Evolutionary conservation across 495 filamentous ascomycete genomes (phyloP), one percentile per base, ranked within the genome.

Genomic region (Podospora pseudocomata): DNA sequence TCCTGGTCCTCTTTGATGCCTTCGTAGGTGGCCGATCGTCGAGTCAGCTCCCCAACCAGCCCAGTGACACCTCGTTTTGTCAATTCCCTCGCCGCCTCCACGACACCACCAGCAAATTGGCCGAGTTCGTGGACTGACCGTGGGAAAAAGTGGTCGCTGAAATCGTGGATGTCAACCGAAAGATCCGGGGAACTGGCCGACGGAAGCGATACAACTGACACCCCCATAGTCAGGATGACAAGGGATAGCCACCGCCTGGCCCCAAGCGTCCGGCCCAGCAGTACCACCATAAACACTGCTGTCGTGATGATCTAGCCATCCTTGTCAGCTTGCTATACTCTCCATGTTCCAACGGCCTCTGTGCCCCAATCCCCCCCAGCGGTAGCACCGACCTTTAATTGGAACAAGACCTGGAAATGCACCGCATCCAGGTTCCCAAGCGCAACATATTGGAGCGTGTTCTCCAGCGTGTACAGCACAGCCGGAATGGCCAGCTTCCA

Each of bases 401-500:
- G 95, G 72, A 92, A 94, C 23, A 95, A 89, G 60, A 96, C 88
- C 78, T 97, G 94, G 77, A 97, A 97, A 55, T 93, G 90, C 7
- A 94, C 92, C 2, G 95, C 90, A 65, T 94, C 92, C 67, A 97
- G 80, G 74, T 99, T 97, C 67, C 91, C 91, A 23, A 98, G 86
- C 2, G 92, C 95, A 62, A 97, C 85, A 77, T 97, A 99, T 78
- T 97, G 92, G 20, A 99, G 80, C 4, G 89, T 91, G 75, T 96
- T 97, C 73, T 97, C 91, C 28, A 97, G 70, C 0, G 95, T 97
- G 74, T 97, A 97, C 2, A 98, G 83, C 56, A 87, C 84, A 7
- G 93, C 95, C 0, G 95, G 94, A 53, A 98, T 90, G 5, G 92
- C 93, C 70, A 99, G 76, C 78, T 97, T 97, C 95, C 95, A 99